Evolutionary conservation across 768 basidiomycete species (phyloP), one percentile per base, ranked within the genome.

Genomic region (Psilocybe cyanescens): DNA sequence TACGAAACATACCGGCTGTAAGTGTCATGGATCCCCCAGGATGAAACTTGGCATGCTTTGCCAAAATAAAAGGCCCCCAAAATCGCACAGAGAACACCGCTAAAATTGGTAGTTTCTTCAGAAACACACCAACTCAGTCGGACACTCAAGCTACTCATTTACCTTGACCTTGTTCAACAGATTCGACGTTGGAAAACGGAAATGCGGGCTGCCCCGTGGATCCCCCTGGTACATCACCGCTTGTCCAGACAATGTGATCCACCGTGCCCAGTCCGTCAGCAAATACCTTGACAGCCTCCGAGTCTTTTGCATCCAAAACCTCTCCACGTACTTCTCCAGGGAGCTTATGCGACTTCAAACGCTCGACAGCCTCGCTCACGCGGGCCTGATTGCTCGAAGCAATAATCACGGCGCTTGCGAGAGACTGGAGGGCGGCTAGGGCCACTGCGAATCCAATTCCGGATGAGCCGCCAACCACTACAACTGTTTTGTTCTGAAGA

Each of bases 261-360:
- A 57, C 45, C 9, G 19, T 31, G 3, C 55, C 55, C 4, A 57
- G 9, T 14, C 33, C 33, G 11, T 11, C 33, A 35, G 33, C 33
- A 35, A 35, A 57, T n/a, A 9, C 45, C 41, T 57, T 57, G 44
- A 57, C 28, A 7, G 55, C 55, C 7, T 1, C 55, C 8, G 41
- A 30, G 45, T 57, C 45, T 8, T 6, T 57, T 7, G 55, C 55
- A 39, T 57, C 55, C 9, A 57, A 31, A 12, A 57, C 55, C 5
- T 57, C 41, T 28, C 55, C 55, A 24, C 45, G 55, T 11, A 57
- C 55, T 28, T 57, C 24, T 11, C 55, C 55, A 6, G 55, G 55
- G 29, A 57, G 45, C 1, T 57, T 47, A 41, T 47, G 45, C 41
- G 28, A 24, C 33, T 57, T 28, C 0, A 57, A 24, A 6, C 19